Conservation (phyloP, 768 basidiomycete genomes). For the Boletus subparvulus region DNA sequence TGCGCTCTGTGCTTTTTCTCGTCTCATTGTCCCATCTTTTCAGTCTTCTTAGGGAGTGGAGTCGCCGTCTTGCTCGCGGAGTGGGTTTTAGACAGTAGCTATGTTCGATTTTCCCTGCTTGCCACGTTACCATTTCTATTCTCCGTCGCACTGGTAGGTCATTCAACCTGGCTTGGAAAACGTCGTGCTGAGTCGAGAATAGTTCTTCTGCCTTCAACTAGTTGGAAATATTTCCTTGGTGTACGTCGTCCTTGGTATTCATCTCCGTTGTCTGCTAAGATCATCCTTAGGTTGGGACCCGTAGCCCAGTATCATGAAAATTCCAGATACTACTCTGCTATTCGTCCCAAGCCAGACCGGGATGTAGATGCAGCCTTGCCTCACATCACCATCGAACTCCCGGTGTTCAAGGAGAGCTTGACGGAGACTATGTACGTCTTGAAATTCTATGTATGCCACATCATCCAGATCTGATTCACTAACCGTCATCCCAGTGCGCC, state of each 20-base stretch:
- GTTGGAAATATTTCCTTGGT: constrained; percentile 59
- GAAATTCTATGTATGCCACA: too few species aligned
- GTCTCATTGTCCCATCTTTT: background rate
- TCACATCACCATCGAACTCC: constrained; percentile 78
- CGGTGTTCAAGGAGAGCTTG: constrained; percentile 84
- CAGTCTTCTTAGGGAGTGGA: constrained; percentile 75
- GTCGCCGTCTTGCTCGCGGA: constrained; percentile 59
- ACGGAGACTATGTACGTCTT: constrained; percentile 71
- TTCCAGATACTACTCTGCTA: constrained; percentile 77
- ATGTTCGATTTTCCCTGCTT: constrained; percentile 63
- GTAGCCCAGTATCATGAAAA: constrained; percentile 85
- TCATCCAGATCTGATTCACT: background rate
- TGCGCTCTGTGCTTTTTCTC: constrained; percentile 6
- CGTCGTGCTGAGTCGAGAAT: constrained; percentile 7
- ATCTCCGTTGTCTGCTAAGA: constrained; percentile 5
- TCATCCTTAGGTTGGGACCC: constrained; percentile 60
- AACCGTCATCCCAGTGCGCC: constrained; percentile 48
- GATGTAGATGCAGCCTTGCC: constrained; percentile 64
- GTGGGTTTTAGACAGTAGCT: constrained; percentile 61
- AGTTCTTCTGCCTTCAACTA: constrained; percentile 79
- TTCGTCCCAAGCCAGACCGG: constrained; percentile 56
- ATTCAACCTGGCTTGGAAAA: background rate
- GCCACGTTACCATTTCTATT: constrained; percentile 68
- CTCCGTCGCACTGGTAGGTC: constrained; percentile 68
- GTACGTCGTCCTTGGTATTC: constrained; percentile 35